phyloP scores from a whole-genome alignment of 2,329 filamentous ascomycete genomes.

The Coniochaeta ligniaria region DNA sequence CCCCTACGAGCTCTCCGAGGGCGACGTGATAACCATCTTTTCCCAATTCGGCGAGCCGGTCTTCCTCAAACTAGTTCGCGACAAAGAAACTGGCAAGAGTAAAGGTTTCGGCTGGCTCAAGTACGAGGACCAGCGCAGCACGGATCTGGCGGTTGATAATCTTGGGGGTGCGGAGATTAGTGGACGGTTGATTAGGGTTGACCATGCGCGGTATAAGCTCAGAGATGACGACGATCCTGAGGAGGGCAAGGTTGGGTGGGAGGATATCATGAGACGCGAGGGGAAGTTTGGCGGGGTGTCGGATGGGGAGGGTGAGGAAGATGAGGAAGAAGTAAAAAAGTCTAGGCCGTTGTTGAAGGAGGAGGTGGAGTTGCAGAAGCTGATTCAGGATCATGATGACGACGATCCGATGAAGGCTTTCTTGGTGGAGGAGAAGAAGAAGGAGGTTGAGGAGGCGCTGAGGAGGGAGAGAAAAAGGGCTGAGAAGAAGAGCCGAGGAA shows the following conservation, averaged over 20 bases:
- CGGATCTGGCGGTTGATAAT: constrained; percentile 93
- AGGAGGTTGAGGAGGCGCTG: constrained; percentile 70
- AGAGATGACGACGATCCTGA: constrained; percentile 69
- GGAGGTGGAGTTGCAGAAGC: constrained; percentile 67
- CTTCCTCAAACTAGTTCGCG: constrained; percentile 84
- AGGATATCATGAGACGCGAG: constrained; percentile 49
- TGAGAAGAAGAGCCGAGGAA: constrained; percentile 40
- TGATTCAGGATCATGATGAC: constrained; percentile 79
- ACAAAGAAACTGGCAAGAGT: constrained; percentile 94
- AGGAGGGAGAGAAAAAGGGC: constrained; percentile 42
- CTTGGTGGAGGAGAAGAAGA: constrained; percentile 83
- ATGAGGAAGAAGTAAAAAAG: constrained; percentile 31
- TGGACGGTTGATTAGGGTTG: constrained; percentile 75
- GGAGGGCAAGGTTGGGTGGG: constrained; percentile 51
- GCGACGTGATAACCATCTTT: constrained; percentile 93
- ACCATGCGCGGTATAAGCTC: constrained; percentile 87
- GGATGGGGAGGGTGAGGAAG: constrained; percentile 33
- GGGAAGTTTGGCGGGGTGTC: constrained; percentile 26
- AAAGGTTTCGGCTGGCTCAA: constrained; percentile 95
- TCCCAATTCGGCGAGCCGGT: constrained; percentile 95
- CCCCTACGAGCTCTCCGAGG: constrained; percentile 87
- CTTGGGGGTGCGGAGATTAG: constrained; percentile 78
- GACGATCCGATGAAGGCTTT: constrained; percentile 97
- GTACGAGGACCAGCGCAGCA: constrained; percentile 96
- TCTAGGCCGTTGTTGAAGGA: constrained; percentile 64